These are phyloP conservation scores for Dendrobium huoshanense DNA, from an alignment of 106 monocot species.

Conservation along the genomic window DNA sequence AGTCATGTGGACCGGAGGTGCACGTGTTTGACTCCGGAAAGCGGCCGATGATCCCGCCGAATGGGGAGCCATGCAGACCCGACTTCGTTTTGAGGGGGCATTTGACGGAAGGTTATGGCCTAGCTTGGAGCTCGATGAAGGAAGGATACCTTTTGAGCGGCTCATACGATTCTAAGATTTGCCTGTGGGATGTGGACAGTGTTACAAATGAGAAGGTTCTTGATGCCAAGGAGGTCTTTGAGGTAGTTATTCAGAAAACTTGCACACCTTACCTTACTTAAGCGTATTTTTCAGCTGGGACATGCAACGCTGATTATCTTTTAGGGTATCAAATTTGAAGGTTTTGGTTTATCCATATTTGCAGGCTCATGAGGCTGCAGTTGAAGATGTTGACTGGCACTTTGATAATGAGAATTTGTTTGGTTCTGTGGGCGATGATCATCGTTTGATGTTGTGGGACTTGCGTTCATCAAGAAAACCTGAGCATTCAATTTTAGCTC, in stretches of 20 bases:
- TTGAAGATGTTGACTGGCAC: constrained; percentile 98
- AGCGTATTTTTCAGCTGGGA: background rate
- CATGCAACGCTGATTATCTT: background rate
- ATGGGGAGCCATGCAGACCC: constrained; percentile 13
- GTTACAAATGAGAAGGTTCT: constrained; percentile 18
- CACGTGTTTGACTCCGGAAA: constrained; percentile 52
- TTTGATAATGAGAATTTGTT: constrained; percentile 68
- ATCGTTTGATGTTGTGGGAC: constrained; percentile 92
- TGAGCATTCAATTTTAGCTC: constrained; percentile 56
- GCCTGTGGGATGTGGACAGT: constrained; percentile 72
- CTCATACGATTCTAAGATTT: constrained; percentile 78
- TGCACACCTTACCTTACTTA: background rate
- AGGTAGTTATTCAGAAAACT: constrained; percentile 39
- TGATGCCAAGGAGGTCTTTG: constrained; percentile 53
- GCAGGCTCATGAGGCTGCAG: constrained; percentile 60
- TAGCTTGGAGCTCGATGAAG: constrained; percentile 71
- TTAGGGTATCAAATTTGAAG: background rate
- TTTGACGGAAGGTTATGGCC: constrained; percentile 71
- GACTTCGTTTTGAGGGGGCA: constrained; percentile 65
- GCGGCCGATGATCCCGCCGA: constrained; percentile 8
- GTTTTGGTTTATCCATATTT: constrained; percentile 5
- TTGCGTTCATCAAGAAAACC: constrained; percentile 64
- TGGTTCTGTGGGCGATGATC: constrained; percentile 95
- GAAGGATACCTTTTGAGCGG: constrained; percentile 83
- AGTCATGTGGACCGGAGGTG: constrained; percentile 68